Conservation (phyloP, 2,329 filamentous ascomycete species). For the Fusarium tupiense region DNA sequence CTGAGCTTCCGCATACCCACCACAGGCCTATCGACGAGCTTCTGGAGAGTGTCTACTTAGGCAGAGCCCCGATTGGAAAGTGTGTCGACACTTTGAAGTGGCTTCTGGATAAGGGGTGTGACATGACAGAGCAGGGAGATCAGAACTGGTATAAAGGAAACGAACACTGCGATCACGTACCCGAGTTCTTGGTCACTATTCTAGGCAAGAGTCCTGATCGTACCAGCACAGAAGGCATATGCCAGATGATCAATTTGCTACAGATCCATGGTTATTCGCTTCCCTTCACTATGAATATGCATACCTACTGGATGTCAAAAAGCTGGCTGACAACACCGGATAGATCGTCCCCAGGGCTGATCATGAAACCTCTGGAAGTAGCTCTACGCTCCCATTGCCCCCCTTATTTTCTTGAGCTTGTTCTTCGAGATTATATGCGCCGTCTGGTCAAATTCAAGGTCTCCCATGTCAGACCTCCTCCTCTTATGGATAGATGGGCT, state of each 20-base stretch:
- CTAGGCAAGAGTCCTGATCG: neutral
- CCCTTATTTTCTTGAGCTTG: neutral
- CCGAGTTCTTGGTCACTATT: neutral
- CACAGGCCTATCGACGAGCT: neutral
- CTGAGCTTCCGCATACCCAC: accelerated
- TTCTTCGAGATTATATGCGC: neutral
- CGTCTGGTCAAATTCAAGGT: neutral
- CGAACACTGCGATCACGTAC: neutral
- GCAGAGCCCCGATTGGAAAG: accelerated
- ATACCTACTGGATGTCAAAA: too few relatives aligned
- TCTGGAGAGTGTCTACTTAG: neutral
- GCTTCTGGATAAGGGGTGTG: neutral
- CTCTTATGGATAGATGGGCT: neutral
- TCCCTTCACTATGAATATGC: neutral
- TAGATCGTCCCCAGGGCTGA: accelerated
- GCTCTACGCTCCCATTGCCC: neutral
- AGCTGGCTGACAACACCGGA: too few relatives aligned
- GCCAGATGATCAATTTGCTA: neutral
- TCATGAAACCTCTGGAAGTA: neutral
- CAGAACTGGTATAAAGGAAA: neutral
- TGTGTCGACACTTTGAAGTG: neutral
- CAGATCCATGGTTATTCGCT: neutral
- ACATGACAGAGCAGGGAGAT: neutral
- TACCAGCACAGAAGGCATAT: neutral
- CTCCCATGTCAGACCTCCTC: neutral